These are phyloP conservation scores for Pelargonium cotyledonis DNA, from an alignment of 441 rosid genomes.

Conservation along the genomic window DNA sequence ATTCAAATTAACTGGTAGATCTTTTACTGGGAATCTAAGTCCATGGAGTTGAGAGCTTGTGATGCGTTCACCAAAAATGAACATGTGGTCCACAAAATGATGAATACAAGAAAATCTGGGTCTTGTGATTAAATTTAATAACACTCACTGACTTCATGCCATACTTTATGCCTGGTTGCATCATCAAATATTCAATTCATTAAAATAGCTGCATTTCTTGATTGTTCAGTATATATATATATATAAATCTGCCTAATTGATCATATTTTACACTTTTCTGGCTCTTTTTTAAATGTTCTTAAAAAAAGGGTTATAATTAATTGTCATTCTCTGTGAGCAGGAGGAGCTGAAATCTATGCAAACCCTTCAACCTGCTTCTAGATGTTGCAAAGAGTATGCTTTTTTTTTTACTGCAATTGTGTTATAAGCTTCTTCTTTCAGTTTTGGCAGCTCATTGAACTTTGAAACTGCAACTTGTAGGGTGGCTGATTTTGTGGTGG, in stretches of 20 bases:
- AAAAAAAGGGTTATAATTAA: not conserved
- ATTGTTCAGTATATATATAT: no score
- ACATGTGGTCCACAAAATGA: no score
- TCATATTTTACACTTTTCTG: not conserved
- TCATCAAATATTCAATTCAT: no score
- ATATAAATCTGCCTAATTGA: not conserved
- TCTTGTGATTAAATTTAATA: no score
- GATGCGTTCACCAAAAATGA: no score
- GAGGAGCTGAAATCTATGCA: constrained; percentile 57
- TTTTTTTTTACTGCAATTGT: constrained; percentile 7
- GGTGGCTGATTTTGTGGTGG: constrained; percentile 58
- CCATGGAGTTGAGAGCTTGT: not conserved
- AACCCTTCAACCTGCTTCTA: constrained; percentile 59
- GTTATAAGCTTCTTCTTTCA: not conserved
- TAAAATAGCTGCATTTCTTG: not conserved
- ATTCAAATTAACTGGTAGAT: no score
- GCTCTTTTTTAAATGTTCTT: not conserved
- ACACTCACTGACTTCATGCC: not conserved
- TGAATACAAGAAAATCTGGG: no score
- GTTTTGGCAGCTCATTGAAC: not conserved
- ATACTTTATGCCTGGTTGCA: not conserved
- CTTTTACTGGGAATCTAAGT: not conserved
- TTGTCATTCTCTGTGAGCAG: constrained; percentile 34
- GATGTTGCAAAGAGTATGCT: constrained; percentile 83
- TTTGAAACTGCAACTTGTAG: constrained; percentile 32